A percentile compares a stretch with the other conserved stretches of the same genome.
Evolutionary conservation across 345 rosid genomes (phyloP).

Genomic region (Aquilaria yunnanensis): DNA sequence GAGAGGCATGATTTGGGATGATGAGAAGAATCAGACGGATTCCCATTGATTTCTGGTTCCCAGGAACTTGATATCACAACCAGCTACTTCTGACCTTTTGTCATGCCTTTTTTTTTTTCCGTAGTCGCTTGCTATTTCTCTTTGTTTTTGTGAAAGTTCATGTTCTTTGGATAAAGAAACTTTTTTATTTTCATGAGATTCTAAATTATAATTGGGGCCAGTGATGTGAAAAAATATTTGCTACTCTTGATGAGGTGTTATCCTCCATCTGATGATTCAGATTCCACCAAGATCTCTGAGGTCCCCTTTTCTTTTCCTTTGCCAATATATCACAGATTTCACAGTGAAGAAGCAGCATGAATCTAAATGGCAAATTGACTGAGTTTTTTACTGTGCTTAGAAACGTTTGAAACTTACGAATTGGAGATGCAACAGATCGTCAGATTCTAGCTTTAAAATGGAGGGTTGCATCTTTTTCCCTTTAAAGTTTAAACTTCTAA

Average conservation of each 20-base stretch:
- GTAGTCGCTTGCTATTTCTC: neutral
- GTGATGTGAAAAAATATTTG: constrained; percentile 40
- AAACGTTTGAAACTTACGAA: too few species aligned
- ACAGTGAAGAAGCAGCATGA: too few species aligned
- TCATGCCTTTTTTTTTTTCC: neutral
- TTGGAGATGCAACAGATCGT: too few species aligned
- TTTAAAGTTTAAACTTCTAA: too few species aligned
- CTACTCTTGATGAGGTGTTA: constrained; percentile 38
- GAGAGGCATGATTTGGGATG: constrained; percentile 17
- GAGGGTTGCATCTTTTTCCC: too few species aligned
- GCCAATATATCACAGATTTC: neutral
- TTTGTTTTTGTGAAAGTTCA: too few species aligned
- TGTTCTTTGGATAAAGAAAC: too few species aligned
- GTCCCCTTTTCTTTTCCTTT: constrained; percentile 3
- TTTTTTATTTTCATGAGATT: neutral
- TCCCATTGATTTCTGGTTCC: constrained; percentile 39
- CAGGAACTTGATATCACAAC: constrained; percentile 22
- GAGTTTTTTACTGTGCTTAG: too few species aligned
- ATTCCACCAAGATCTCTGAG: constrained; percentile 58
- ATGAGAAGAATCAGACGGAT: constrained; percentile 57
- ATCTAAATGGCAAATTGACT: too few species aligned
- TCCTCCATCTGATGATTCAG: constrained; percentile 29
- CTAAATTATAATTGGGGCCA: constrained; percentile 5
- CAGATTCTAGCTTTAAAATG: too few species aligned
- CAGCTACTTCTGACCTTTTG: constrained; percentile 47